A percentile compares a stretch with the other conserved stretches of the same genome.
Conservation (phyloP, 306 rosid genomes). For the Castanospermum australe region DNA sequence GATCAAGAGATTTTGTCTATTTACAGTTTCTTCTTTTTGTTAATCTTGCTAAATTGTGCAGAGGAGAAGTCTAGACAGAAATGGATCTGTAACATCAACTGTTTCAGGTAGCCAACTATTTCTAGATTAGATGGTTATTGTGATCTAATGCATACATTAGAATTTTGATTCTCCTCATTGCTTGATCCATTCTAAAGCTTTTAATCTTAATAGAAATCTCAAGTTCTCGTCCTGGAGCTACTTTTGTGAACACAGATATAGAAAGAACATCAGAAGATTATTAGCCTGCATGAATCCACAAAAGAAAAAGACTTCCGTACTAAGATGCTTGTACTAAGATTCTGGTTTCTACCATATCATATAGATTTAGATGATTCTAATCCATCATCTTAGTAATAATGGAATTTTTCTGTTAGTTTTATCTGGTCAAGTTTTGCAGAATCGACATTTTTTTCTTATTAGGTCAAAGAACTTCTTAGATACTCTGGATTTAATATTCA, state of each 20-base stretch:
- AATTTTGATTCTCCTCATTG: not conserved
- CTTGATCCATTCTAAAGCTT: constrained; percentile 11
- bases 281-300: not conserved
- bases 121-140: not conserved
- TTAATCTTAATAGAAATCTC: not conserved
- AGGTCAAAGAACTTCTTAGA: not conserved
- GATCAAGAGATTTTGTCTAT: constrained; percentile 4
- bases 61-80: constrained; percentile 64
- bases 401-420: not conserved
- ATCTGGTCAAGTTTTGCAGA: not conserved
- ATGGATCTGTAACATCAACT: constrained; percentile 82
- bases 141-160: not conserved
- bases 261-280: not conserved
- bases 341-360: not conserved
- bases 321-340: not conserved
- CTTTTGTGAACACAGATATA: not conserved
- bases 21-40: not conserved
- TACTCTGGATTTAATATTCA: not conserved
- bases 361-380: not conserved
- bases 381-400: not conserved
- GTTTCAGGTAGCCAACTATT: constrained; percentile 58
- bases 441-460: not conserved
- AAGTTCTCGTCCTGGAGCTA: not conserved
- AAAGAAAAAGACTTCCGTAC: not conserved
- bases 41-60: constrained; percentile 43